A percentile compares a stretch with the other conserved stretches of the same genome.
Conservation (phyloP, 441 rosid genomes). For the Gossypium lobatum region DNA sequence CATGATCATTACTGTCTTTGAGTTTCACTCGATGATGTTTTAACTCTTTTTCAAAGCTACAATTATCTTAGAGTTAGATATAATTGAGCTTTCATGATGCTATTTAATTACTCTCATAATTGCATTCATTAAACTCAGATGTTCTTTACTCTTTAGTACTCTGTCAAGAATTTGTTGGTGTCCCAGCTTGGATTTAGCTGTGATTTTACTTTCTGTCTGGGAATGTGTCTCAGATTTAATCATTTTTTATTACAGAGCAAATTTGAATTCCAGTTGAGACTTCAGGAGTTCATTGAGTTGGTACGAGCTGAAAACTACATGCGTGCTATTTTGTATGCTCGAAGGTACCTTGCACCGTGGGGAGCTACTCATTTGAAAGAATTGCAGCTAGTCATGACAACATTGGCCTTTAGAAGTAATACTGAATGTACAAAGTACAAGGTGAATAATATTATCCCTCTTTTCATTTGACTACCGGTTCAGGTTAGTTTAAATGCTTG, state of each 20-base stretch:
- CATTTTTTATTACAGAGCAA: conserved; percentile 51
- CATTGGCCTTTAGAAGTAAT: conserved; percentile 75
- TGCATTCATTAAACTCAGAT: background rate
- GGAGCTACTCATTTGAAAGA: conserved; percentile 79
- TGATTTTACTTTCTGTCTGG: background rate
- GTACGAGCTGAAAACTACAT: conserved; percentile 64
- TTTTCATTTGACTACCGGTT: background rate
- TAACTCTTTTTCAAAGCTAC: background rate
- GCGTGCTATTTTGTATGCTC: conserved; percentile 72
- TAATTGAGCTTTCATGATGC: background rate
- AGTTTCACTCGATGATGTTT: background rate
- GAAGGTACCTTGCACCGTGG: conserved; percentile 82
- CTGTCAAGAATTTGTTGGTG: background rate
- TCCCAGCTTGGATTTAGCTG: background rate
- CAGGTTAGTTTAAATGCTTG: conserved; percentile 6
- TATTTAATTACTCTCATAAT: background rate
- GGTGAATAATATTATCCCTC: conserved; percentile 33
- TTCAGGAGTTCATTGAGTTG: conserved; percentile 87
- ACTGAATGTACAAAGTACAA: conserved; percentile 72
- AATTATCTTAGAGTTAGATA: background rate
- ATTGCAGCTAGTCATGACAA: conserved; percentile 65
- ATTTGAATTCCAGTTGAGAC: conserved; percentile 86
- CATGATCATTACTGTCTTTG: conserved; percentile 6
- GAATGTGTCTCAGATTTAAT: background rate
- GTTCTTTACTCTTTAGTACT: background rate